Percentiles rank a stretch among this genome's conserved stretches.
Evolutionary conservation across 176 grass and related monocot genomes (phyloP).

Genomic region (Guadua angustifolia): DNA sequence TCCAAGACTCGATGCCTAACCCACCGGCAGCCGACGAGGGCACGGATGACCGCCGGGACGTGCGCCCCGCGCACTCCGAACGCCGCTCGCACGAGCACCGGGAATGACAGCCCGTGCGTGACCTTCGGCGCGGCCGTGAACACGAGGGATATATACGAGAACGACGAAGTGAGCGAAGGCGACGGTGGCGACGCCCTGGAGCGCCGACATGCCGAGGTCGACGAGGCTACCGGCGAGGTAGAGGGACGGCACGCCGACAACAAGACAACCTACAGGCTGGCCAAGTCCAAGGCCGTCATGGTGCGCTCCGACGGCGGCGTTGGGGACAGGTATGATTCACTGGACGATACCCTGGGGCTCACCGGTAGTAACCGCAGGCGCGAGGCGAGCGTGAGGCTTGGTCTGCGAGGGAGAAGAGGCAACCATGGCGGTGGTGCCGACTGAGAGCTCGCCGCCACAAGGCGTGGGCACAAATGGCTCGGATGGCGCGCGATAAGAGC

Average conservation of each 20-base stretch:
- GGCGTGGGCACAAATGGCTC: constrained; percentile 24
- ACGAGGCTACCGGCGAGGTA: constrained; percentile 95
- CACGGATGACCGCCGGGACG: constrained; percentile 78
- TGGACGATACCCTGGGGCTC: constrained; percentile 26
- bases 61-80: constrained; percentile 79
- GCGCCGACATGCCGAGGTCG: constrained; percentile 92
- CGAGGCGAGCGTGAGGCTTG: constrained; percentile 27
- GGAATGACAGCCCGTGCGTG: constrained; percentile 75
- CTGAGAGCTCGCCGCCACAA: constrained; percentile 28
- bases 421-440: constrained; percentile 4
- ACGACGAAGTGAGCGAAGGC: constrained; percentile 68
- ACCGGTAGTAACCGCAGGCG: constrained; percentile 40
- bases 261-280: constrained; percentile 89
- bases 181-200: constrained; percentile 79
- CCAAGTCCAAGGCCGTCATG: constrained; percentile 79
- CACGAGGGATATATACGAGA: constrained; percentile 66
- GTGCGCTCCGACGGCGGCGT: constrained; percentile 64
- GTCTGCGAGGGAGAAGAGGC: constrained; percentile 38
- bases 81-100: constrained; percentile 78
- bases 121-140: constrained; percentile 72
- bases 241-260: constrained; percentile 89
- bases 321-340: constrained; percentile 62
- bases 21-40: constrained; percentile 87
- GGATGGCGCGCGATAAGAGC: constrained; percentile 16
- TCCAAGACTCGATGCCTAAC: constrained; percentile 96